Base-by-base conservation (phyloP, 352 stramenopile species). In the Phytopythium montanum region DNA sequence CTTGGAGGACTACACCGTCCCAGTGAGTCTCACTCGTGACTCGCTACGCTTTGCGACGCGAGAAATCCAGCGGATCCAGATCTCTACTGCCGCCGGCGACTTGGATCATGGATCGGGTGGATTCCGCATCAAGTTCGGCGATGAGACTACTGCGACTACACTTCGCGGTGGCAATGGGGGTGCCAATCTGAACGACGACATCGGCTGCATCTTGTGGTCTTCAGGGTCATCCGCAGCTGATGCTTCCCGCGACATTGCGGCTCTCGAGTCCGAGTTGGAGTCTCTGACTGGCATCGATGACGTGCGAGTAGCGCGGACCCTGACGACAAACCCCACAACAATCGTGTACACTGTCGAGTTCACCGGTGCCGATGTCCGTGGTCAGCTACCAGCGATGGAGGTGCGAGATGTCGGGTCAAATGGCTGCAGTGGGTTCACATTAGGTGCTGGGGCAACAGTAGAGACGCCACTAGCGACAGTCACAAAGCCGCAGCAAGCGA, bases 291-390 rank as follows among this genome's bases (percentile, higher is more conserved):
- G 33, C 2, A 89, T 95, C 39, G 85, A 92, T 62, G 75, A 95
- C 59, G 81, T 96, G 5, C 72, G 90, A 21, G 73, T 93, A 26
- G 73, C 69, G 9, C 65, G 80, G 13, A 70, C 68, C 38, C 65
- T 92, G 2, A 81, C 75, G 13, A 70, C 68, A 29, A 62, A 34
- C 26, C 65, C 75, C 12, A 82, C 76, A 10, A 77, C 66, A 0
- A 81, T 98, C 19, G 82, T 85, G 34, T 99, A 98, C 72, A 87
- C 68, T 18, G 75, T 98, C 45, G 97, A 96, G 48, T 99, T 99
- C 62, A 77, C 90, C 10, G 96, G 95, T 18, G 62, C 76, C 0
- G 68, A 81, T n/a, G 95, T 98, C 41, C 79, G 94, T 14, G 96
- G 96, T 0, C 82, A 95, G 51, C 69, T 98, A 51, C 90, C 91